Base-by-base conservation (phyloP, 1,284 basidiomycete species). In the Marasmius oreades region DNA sequence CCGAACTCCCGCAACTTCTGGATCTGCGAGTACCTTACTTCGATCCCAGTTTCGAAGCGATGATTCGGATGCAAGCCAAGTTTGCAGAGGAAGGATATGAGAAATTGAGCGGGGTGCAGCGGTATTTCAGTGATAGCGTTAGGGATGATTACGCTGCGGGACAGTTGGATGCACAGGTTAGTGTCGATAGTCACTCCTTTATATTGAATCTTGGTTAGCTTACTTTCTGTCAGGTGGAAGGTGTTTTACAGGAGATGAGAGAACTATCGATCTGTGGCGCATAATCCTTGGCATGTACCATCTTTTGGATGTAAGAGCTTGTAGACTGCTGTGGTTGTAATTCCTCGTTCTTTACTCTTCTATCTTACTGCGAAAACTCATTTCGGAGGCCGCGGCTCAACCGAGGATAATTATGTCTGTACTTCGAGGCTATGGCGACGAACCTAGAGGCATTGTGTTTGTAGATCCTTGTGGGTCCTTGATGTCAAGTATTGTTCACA, bases 1-100 rank as follows among this genome's bases (percentile, higher is more conserved):
- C 80, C 26, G 97, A 99, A 67, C 79, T 99, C 6, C 97, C 97
- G 0, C 86, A 96, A 64, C 76, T 99, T 26, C 84, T 99, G 48
- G 95, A 98, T 66, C 84, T 98, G 23, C 90, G 97, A 36, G 90
- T 99, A 43, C 96, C 97, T 6, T 99, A 94, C 78, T 92, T 99
- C 60, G 96, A 99, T 71, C 97, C 97, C 1, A 95, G 92, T 63
- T 98, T 99, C 70, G 97, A 99, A 73, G 93, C 96, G 33, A 98
- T 99, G 96, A 93, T 98, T 64, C 84, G 97, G 43, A 93, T 97
- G 83, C 96, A 99, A 71, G 85, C 92, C 68, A 94, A 95, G 66
- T 98, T 98, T 67, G 94, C 95, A 1, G 92, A 98, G 70, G 95
- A 98, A 66, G 97, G 93, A 0, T 99, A 99, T 70, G 95, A 99